phyloP scores from a whole-genome alignment of 2,329 filamentous ascomycete genomes.

The Zymoseptoria pseudotritici region DNA sequence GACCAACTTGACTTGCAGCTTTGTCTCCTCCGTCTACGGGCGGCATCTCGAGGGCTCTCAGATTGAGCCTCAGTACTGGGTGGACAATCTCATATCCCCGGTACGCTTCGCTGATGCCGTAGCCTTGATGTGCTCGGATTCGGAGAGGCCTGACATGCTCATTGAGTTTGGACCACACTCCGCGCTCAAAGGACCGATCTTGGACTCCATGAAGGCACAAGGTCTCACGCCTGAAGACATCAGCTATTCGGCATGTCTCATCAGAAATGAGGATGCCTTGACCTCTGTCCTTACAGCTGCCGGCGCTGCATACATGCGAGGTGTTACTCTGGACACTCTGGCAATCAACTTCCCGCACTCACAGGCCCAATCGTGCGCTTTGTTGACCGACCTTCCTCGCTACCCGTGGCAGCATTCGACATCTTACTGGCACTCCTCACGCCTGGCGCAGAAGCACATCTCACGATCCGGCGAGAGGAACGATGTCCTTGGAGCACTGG shows the following conservation, averaged over 20 bases:
- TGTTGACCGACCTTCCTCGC: slow-evolving; percentile 1
- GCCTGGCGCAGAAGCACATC: neutral
- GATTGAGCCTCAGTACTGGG: slow-evolving; percentile 34
- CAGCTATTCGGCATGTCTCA: neutral
- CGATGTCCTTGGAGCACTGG: slow-evolving; percentile 4
- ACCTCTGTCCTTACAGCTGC: neutral
- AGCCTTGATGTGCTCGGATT: neutral
- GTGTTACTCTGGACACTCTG: neutral
- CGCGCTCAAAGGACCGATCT: slow-evolving; percentile 1
- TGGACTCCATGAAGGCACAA: neutral
- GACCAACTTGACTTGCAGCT: neutral
- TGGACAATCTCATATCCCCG: slow-evolving; percentile 37
- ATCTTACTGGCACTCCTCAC: neutral
- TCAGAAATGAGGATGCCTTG: neutral
- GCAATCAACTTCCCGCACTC: neutral
- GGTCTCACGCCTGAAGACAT: neutral
- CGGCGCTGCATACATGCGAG: neutral
- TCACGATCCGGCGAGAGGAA: neutral
- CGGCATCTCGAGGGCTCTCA: neutral
- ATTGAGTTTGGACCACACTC: slow-evolving; percentile 8
- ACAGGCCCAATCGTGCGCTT: neutral
- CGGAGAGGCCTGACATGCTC: neutral
- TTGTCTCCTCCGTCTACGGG: slow-evolving; percentile 13
- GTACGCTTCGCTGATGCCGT: slow-evolving; percentile 33
- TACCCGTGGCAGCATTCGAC: slow-evolving; percentile 2